These are phyloP conservation scores for Coriaria nepalensis DNA, from an alignment of 306 rosid species.

Conservation along the genomic window DNA sequence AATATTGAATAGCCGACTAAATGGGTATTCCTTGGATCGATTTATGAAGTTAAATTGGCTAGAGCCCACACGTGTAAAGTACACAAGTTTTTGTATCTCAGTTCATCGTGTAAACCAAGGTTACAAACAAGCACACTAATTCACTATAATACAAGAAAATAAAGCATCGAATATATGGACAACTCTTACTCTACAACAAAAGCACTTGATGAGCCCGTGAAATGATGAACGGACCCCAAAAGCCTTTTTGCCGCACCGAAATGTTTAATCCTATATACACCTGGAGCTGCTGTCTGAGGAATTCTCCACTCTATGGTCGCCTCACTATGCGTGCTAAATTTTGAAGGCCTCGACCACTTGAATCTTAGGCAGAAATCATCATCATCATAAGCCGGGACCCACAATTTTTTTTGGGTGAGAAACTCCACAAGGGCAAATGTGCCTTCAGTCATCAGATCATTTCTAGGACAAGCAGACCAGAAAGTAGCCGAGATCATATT, in stretches of 20 bases:
- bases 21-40: too few relatives aligned
- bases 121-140: background rate
- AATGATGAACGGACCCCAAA: constrained; percentile 53
- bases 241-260: constrained; percentile 74
- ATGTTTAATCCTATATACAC: constrained; percentile 64
- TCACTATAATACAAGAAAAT: background rate
- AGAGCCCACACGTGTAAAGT: too few relatives aligned
- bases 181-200: constrained; percentile 43
- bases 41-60: too few relatives aligned
- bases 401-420: constrained; percentile 38
- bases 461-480: constrained; percentile 91
- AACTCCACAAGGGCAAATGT: constrained; percentile 75
- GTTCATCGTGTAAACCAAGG: too few relatives aligned
- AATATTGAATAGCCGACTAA: too few relatives aligned
- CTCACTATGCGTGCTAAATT: constrained; percentile 42
- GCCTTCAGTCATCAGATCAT: constrained; percentile 87
- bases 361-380: constrained; percentile 84
- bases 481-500: constrained; percentile 46
- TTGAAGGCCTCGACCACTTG: constrained; percentile 71
- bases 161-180: background rate
- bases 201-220: constrained; percentile 74
- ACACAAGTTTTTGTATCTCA: too few relatives aligned
- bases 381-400: constrained; percentile 80
- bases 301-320: constrained; percentile 89
- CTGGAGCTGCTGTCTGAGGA: constrained; percentile 42